Percentiles rank a stretch among this genome's conserved stretches.
Conservation (phyloP, 768 basidiomycete species). For the Gautieria morchelliformis region DNA sequence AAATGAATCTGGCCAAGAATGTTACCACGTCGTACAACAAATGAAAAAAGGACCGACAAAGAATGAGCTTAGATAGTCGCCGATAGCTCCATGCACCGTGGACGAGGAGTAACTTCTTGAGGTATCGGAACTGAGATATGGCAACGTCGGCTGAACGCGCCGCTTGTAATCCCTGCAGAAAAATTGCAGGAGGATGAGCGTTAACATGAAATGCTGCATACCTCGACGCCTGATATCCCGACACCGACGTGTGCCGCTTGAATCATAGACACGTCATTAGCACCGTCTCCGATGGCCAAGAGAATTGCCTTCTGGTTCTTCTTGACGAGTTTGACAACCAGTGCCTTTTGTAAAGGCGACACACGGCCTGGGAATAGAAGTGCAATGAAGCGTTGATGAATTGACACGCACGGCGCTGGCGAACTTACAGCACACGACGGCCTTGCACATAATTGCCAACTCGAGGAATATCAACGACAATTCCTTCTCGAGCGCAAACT, state of each 20-base stretch:
- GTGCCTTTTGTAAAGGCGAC: slow-evolving; percentile 92
- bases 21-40: background rate
- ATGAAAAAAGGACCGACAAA: slow-evolving; percentile 54
- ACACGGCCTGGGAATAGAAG: slow-evolving; percentile 62
- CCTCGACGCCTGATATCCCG: slow-evolving; percentile 96
- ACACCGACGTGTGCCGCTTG: slow-evolving; percentile 97
- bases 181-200: background rate
- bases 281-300: slow-evolving; percentile 96
- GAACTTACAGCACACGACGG: slow-evolving; percentile 88
- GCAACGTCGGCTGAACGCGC: slow-evolving; percentile 96
- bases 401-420: background rate
- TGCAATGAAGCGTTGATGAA: background rate
- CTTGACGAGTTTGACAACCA: slow-evolving; percentile 98
- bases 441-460: slow-evolving; percentile 95
- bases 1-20: slow-evolving; percentile 64
- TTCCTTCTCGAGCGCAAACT: slow-evolving; percentile 89
- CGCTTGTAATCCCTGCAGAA: slow-evolving; percentile 84
- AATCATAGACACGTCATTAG: slow-evolving; percentile 99
- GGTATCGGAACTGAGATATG: slow-evolving; percentile 92
- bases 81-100: slow-evolving; percentile 99
- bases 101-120: slow-evolving; percentile 91
- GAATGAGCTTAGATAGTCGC: slow-evolving; percentile 85
- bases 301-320: slow-evolving; percentile 89
- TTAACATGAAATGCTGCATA: slow-evolving; percentile 20
- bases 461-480: slow-evolving; percentile 86